Conservation (phyloP, 257 asterid species). For the Paulownia fortunei region DNA sequence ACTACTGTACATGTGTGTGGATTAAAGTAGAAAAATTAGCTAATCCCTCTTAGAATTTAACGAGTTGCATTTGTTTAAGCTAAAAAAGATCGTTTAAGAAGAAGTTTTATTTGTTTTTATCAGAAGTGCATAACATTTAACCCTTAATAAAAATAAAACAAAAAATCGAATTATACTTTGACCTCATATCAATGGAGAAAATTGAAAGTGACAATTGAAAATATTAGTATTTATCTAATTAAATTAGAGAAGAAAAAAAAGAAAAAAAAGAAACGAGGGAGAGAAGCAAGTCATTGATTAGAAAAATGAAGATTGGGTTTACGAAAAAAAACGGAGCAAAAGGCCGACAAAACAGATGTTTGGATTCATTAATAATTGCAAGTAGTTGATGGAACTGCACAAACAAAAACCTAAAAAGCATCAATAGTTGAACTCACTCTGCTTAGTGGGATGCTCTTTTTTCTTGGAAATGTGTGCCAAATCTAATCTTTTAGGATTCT, state of each 20-base stretch:
- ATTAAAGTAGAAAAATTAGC: background rate
- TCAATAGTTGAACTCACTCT: slow-evolving; percentile 26
- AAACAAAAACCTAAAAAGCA: slow-evolving; percentile 38
- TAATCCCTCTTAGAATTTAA: background rate
- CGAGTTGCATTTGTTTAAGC: background rate
- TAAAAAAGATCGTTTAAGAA: background rate
- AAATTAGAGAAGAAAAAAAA: no score
- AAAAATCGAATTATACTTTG: background rate
- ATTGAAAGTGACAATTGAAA: background rate
- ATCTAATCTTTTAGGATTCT: slow-evolving; percentile 20
- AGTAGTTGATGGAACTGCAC: slow-evolving; percentile 22
- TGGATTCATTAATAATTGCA: slow-evolving; percentile 2
- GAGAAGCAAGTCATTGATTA: background rate
- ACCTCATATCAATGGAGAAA: background rate
- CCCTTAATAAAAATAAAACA: background rate
- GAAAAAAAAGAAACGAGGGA: background rate
- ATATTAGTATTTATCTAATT: no score
- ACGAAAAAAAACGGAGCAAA: background rate
- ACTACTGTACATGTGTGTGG: background rate
- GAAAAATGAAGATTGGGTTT: background rate
- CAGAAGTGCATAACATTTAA: background rate
- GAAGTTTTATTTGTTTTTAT: background rate
- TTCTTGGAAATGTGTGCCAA: slow-evolving; percentile 31
- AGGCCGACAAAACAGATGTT: slow-evolving; percentile 35
- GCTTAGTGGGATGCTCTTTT: slow-evolving; percentile 31